A percentile compares a stretch with the other conserved stretches of the same genome.
Conservation (phyloP, 441 rosid genomes). For the Breynia disticha region DNA sequence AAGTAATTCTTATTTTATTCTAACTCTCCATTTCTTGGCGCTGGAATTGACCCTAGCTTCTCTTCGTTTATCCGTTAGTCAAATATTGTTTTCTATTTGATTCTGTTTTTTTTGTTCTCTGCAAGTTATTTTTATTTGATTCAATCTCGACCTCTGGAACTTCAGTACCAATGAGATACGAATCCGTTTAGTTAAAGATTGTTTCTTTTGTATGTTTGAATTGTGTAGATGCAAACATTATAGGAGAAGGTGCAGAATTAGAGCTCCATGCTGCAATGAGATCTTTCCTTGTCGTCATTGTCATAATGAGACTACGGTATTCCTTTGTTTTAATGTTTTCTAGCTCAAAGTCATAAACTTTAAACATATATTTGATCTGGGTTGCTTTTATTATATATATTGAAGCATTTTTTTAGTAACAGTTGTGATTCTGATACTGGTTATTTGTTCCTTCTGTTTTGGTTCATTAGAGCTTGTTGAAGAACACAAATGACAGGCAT, state of each 20-base stretch:
- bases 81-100: too few relatives aligned
- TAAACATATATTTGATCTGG: neutral
- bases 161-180: too few relatives aligned
- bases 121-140: too few relatives aligned
- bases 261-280: constrained; percentile 97
- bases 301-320: constrained; percentile 82
- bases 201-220: neutral
- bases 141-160: too few relatives aligned
- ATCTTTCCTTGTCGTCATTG: constrained; percentile 90
- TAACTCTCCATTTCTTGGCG: too few relatives aligned
- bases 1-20: too few relatives aligned
- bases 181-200: too few relatives aligned
- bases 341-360: neutral
- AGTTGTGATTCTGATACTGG: constrained; percentile 3
- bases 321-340: neutral
- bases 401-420: constrained; percentile 2
- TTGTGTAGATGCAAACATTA: constrained; percentile 74
- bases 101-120: too few relatives aligned
- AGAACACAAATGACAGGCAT: constrained; percentile 50
- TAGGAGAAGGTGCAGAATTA: constrained; percentile 81
- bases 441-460: neutral
- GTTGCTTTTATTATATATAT: too few relatives aligned
- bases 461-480: constrained; percentile 45
- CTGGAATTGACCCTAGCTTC: too few relatives aligned
- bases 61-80: too few relatives aligned